Base-by-base conservation (phyloP, 352 stramenopile genomes). In the Plasmopara halstedii region DNA sequence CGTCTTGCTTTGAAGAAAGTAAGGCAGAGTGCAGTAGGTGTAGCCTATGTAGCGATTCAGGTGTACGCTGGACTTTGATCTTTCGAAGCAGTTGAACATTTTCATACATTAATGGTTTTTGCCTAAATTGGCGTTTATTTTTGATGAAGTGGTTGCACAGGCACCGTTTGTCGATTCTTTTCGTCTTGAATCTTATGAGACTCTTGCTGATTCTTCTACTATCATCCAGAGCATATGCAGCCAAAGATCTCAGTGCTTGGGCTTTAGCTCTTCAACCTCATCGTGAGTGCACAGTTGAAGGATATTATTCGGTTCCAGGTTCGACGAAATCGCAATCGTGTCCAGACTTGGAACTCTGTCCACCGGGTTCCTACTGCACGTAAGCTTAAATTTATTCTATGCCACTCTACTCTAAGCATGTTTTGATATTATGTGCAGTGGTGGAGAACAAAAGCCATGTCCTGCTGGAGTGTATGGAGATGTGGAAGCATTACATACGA, bases 391-490 rank as follows among this genome's bases (percentile, higher is more conserved):
- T 6, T 40, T 9, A 14, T 10, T 51, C 4, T 13, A 20, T 20
- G 10, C 10, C 11, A 27, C 32, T 45, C 3, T 6, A 29, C 2
- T 10, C 7, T 10, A 11, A 29, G 11, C 7, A 29, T 29, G 25
- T 29, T 31, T 35, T 49, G 14, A 23, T 42, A n/a, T 15, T 36
- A 2, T 29, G 7, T 29, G 25, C 25, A 86, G 74, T 10, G 50
- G 47, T n/a, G 67, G 69, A 13, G 29, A 54, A 7, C 51, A 57
- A 27, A 50, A 37, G 2, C 61, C 54, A 7, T 94, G 82, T 46
- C 77, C 75, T 26, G 48, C 67, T 8, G 79, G 82, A 0, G 70
- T 64, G 8, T 95, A 81, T 44, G 87, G 83, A 25, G 55, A 54
- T 21, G 56, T 64, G 20, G 21, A 44, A 8, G 52, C 53, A 15